Percentiles rank a stretch among this genome's conserved stretches.
Evolutionary conservation across 768 basidiomycete species (phyloP).

Genomic region (Exsudoporus frostii): DNA sequence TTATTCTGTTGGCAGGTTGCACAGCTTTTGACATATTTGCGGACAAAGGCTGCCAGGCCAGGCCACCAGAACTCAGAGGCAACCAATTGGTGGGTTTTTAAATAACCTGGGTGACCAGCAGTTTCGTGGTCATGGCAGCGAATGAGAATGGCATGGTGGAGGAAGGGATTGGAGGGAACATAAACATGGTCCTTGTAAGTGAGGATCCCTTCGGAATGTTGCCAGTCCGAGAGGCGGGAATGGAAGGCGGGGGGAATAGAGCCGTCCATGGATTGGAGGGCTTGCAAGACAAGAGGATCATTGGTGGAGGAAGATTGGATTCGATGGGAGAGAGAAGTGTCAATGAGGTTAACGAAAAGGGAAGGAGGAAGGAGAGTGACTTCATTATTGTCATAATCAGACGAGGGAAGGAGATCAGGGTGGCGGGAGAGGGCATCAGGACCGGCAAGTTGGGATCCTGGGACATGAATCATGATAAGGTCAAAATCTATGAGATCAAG

Average conservation of each 20-base stretch:
- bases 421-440: neutral
- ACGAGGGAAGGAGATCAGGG: accelerated
- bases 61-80: neutral
- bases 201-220: accelerated
- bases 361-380: accelerated
- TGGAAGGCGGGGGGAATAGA: no score
- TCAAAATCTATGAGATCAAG: neutral
- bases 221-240: neutral
- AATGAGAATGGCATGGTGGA: accelerated
- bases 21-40: accelerated
- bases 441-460: accelerated
- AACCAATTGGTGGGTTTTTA: neutral
- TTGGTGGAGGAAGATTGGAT: no score
- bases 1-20: neutral
- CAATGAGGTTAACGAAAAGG: no score
- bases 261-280: no score
- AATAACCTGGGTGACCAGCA: accelerated
- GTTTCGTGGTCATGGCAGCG: neutral
- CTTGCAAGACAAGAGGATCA: no score
- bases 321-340: no score
- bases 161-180: accelerated
- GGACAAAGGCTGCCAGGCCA: neutral
- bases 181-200: neutral
- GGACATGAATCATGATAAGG: neutral
- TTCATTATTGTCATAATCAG: no score